phyloP scores from a whole-genome alignment of 257 asterid genomes.

The Gynochthodes officinalis region DNA sequence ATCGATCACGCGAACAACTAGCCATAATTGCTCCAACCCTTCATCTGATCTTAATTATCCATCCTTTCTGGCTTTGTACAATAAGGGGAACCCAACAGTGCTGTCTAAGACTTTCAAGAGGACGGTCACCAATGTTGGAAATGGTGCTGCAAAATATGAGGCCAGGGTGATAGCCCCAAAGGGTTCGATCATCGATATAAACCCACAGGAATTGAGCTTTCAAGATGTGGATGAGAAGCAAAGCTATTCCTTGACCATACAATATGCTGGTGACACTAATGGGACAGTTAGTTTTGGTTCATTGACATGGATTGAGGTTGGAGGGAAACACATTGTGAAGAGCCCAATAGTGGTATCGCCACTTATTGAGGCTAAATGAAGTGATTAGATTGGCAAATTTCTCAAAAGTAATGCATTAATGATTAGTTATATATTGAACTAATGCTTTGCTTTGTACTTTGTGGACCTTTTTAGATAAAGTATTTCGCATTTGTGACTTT shows the following conservation, averaged over 20 bases:
- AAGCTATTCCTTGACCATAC: conserved; percentile 3
- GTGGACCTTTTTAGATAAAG: too few relatives aligned
- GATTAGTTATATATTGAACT: too few relatives aligned
- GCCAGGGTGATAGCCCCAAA: conserved; percentile 3
- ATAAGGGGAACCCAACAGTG: neutral
- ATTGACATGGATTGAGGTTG: neutral
- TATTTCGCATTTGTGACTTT: too few relatives aligned
- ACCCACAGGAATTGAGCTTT: neutral
- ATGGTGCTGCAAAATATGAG: neutral
- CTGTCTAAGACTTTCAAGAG: neutral
- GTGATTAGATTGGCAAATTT: neutral
- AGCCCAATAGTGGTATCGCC: neutral
- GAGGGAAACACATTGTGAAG: neutral
- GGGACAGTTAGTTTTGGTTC: conserved; percentile 1
- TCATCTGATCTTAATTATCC: conserved; percentile 10
- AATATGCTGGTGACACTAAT: neutral
- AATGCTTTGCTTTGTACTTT: too few relatives aligned
- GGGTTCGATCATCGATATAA: neutral
- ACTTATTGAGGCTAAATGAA: too few relatives aligned
- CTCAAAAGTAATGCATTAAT: too few relatives aligned
- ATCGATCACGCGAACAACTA: neutral
- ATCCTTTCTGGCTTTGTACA: conserved; percentile 2
- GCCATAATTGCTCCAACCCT: conserved; percentile 8
- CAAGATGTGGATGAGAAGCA: neutral
- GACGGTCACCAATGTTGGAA: neutral